Evolutionary conservation across 2,329 filamentous ascomycete species (phyloP).

Genomic region (Domatiomyces catenatus): DNA sequence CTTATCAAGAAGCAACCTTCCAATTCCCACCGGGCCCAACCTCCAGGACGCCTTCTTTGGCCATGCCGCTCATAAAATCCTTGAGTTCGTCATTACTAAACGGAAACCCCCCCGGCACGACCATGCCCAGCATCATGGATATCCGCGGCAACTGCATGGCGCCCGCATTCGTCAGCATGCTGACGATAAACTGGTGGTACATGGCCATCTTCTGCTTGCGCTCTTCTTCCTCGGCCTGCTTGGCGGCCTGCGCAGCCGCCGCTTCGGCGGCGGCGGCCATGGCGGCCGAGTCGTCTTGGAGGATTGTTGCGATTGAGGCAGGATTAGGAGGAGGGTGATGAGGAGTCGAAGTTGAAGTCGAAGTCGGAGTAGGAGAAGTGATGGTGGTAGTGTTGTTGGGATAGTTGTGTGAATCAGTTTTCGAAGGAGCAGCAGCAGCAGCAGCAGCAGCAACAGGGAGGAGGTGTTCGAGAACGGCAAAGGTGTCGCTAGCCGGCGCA

Average conservation of each 20-base stretch:
- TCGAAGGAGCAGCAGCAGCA: conserved; percentile 4
- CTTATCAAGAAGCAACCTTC: conserved; percentile 23
- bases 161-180: conserved; percentile 87
- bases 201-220: conserved; percentile 55
- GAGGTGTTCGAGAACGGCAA: conserved; percentile 39
- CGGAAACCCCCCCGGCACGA: conserved; percentile 72
- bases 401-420: too few relatives aligned
- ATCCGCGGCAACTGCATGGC: conserved; percentile 72
- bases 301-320: neutral
- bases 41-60: conserved; percentile 55
- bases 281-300: conserved; percentile 12
- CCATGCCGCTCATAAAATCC: conserved; percentile 65
- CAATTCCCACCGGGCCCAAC: conserved; percentile 53
- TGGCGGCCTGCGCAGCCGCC: conserved; percentile 28
- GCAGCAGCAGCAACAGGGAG: conserved; percentile 9
- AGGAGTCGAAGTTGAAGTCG: too few relatives aligned
- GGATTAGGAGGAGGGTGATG: too few relatives aligned
- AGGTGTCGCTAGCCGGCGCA: conserved; percentile 33
- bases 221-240: conserved; percentile 38
- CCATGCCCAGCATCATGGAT: conserved; percentile 87
- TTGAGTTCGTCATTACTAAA: conserved; percentile 80
- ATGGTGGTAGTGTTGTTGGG: too few relatives aligned
- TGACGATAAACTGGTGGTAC: conserved; percentile 83
- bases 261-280: conserved; percentile 27
- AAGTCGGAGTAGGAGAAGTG: too few relatives aligned